These are phyloP conservation scores for Huiozyma naganishii DNA, from an alignment of 805 yeast genomes.

Conservation along the genomic window DNA sequence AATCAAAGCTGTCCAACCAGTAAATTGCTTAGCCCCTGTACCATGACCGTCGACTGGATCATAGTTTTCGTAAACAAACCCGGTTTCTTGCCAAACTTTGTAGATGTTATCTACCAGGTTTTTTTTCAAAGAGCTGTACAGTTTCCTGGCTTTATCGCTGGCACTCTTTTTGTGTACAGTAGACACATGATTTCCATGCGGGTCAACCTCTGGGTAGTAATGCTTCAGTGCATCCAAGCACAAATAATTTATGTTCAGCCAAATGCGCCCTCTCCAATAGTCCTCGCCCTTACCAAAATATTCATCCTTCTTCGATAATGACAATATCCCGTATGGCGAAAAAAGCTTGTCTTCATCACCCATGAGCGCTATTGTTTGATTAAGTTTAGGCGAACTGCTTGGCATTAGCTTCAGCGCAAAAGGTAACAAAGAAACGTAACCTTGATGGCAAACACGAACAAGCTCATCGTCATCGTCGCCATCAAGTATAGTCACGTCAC, in stretches of 20 bases:
- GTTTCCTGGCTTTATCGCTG: conserved; percentile 3
- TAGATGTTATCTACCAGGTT: conserved; percentile 62
- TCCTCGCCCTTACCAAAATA: conserved; percentile 71
- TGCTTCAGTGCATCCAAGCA: conserved; percentile 56
- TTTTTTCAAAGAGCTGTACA: conserved; percentile 49
- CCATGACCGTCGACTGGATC: conserved; percentile 66
- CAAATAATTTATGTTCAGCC: conserved; percentile 87
- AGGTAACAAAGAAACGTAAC: conserved; percentile 81
- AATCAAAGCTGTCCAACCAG: conserved; percentile 89
- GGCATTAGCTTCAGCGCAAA: conserved; percentile 61
- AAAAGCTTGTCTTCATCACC: conserved; percentile 66
- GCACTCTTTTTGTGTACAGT: not conserved
- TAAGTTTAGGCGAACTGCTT: conserved; percentile 36
- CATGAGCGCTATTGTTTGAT: conserved; percentile 44
- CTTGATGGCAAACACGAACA: conserved; percentile 68
- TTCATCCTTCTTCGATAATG: conserved; percentile 58
- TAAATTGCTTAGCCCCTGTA: conserved; percentile 76
- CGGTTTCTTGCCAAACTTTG: conserved; percentile 61
- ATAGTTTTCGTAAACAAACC: conserved; percentile 87
- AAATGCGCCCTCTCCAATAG: conserved; percentile 92
- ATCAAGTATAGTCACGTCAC: conserved; percentile 74
- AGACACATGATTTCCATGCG: conserved; percentile 3
- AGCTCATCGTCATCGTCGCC: conserved; percentile 41
- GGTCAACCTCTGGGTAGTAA: conserved; percentile 34
- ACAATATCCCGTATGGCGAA: conserved; percentile 69